Base-by-base conservation (phyloP, 1,284 basidiomycete species). In the Sphaerobolus stellatus region DNA sequence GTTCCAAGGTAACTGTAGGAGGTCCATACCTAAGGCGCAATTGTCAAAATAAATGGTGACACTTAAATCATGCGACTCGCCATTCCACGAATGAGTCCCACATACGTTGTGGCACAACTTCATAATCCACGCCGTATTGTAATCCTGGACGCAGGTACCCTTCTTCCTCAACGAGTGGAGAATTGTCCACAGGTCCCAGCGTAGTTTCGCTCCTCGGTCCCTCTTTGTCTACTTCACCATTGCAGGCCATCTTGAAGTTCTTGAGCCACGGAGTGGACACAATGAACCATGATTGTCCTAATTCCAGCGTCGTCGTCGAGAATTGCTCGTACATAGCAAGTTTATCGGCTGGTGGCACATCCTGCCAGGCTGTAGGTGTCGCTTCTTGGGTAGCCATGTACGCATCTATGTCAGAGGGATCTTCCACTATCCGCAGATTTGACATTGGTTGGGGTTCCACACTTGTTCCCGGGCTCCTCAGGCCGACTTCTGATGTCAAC, bases 221-320 rank as follows among this genome's bases (percentile, higher is more conserved):
- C 50, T 78, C 81, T 69, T 91, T 92, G 71, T 84, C 82, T 20
- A 77, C 68, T 58, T 81, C 70, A 25, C 86, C 86, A 0, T 80
- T 77, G 64, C 84, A 87, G 7, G 88, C 88, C 60, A 80, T 81
- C 58, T 79, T 73, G 86, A 89, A 94, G 13, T 82, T 79, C 49
- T 78, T 79, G 71, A 80, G 89, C 93, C 93, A 95, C 13, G 65
- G 62, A 46, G 78, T 70, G 28, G 84, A 78, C 29, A 94, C 74
- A 49, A 95, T 72, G 69, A 84, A 92, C 91, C 92, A 95, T 2
- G 76, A 84, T 52, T 92, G 81, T 36, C 87, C 89, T 16, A 76
- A 68, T 30, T 74, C 67, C 76, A 93, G 82, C 22, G 75, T 71
- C 38, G 66, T 65, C 30, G 64, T 64, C 62, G 78, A 78, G 9